Evolutionary conservation across 495 filamentous ascomycete genomes (phyloP).

Genomic region (Trichocladium uniseriatum): DNA sequence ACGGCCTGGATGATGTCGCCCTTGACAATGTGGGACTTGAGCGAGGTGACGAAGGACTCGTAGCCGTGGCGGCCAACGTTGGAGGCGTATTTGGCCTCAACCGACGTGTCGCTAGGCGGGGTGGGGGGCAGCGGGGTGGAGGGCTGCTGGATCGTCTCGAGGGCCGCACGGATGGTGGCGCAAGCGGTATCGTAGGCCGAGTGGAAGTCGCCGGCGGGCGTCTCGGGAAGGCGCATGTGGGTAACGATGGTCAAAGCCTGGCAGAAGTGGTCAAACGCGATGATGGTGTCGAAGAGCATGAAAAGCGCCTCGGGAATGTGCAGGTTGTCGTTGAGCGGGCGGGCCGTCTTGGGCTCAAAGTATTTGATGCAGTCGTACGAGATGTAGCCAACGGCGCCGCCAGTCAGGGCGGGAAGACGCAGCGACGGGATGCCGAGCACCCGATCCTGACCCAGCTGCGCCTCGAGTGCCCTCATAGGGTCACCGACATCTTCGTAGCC

Average conservation of each 20-base stretch:
- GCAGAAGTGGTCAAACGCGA: constrained; percentile 93
- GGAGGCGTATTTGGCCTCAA: constrained; percentile 63
- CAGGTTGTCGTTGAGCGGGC: constrained; percentile 78
- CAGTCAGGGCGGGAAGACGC: constrained; percentile 71
- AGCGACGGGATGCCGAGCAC: constrained; percentile 73
- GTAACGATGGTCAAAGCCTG: constrained; percentile 87
- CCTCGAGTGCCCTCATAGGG: constrained; percentile 71
- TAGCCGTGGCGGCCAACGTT: constrained; percentile 88
- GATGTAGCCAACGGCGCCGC: constrained; percentile 91
- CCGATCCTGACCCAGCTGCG: constrained; percentile 64
- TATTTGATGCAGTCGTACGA: constrained; percentile 96
- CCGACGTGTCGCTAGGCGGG: constrained; percentile 55
- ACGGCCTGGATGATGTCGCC: constrained; percentile 98
- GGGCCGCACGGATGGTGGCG: constrained; percentile 51
- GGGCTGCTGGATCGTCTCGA: constrained; percentile 58
- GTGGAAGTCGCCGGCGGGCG: constrained; percentile 28
- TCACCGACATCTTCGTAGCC: constrained; percentile 77
- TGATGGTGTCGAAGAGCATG: constrained; percentile 94
- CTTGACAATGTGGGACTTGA: constrained; percentile 79
- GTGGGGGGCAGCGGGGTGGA: constrained; percentile 70
- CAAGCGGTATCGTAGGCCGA: constrained; percentile 58
- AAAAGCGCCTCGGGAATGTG: constrained; percentile 87
- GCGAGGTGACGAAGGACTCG: constrained; percentile 65
- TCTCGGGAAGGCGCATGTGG: constrained; percentile 59
- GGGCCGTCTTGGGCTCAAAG: constrained; percentile 87